Conservation (phyloP, 2,329 filamentous ascomycete genomes). For the Coniosporium tulheliwenetii region DNA sequence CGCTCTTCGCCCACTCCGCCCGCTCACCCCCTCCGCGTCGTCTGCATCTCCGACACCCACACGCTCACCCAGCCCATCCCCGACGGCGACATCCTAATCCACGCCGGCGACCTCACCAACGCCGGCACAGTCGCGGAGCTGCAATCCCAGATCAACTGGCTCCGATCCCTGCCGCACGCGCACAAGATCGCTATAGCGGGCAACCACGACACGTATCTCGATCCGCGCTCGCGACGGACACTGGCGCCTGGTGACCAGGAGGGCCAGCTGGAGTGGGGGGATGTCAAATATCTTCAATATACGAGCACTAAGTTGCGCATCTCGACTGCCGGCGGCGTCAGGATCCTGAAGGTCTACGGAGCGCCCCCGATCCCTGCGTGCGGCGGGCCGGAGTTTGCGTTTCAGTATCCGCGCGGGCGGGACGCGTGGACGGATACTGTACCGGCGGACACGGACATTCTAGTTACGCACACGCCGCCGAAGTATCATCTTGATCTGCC, state of each 20-base stretch:
- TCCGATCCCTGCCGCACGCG: conserved; percentile 54
- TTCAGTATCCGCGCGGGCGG: conserved; percentile 52
- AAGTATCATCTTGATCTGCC: conserved; percentile 53
- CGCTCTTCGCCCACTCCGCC: conserved; percentile 18
- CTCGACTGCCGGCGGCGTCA: conserved; percentile 25
- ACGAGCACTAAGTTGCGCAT: conserved; percentile 15
- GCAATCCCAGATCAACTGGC: conserved; percentile 74
- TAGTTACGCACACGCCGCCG: conserved; percentile 71
- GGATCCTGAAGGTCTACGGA: conserved; percentile 60
- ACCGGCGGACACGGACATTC: conserved; percentile 56
- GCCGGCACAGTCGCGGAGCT: conserved; percentile 57
- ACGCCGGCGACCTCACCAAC: conserved; percentile 74
- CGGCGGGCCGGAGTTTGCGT: conserved; percentile 57
- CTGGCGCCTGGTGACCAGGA: conserved; percentile 35
- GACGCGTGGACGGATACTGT: conserved; percentile 61
- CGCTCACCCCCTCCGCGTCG: conserved; percentile 50
- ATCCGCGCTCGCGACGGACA: conserved; percentile 42
- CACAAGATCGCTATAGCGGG: conserved; percentile 75
- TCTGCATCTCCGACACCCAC: conserved; percentile 88
- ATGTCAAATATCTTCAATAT: conserved; percentile 63
- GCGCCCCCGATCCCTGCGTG: conserved; percentile 65
- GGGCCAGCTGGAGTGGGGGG: conserved; percentile 46
- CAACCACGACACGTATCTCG: conserved; percentile 82
- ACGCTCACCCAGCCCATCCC: conserved; percentile 47
- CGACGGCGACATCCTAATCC: conserved; percentile 69